Conservation (phyloP, 768 basidiomycete species). For the Termitomyces sp. region DNA sequence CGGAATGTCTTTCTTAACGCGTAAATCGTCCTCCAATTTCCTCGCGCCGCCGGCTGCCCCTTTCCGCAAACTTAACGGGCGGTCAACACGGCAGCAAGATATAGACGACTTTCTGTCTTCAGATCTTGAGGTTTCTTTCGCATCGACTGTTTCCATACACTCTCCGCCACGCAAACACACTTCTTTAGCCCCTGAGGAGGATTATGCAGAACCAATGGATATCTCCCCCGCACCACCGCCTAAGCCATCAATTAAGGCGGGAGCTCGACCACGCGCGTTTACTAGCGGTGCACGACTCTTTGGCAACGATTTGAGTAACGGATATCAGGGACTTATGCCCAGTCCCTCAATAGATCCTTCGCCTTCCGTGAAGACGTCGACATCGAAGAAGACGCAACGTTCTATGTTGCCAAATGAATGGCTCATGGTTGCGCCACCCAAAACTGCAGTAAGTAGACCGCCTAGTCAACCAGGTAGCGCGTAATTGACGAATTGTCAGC, state of each 20-base stretch:
- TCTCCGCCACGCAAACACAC: slow-evolving; percentile 53
- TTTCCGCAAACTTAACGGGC: slow-evolving; percentile 44
- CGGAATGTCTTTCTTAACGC: slow-evolving; percentile 53
- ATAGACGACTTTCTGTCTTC: slow-evolving; percentile 64
- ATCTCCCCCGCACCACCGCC: slow-evolving; percentile 62
- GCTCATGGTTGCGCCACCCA: slow-evolving; percentile 27
- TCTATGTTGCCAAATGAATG: slow-evolving; percentile 61
- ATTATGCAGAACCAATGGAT: slow-evolving; percentile 67
- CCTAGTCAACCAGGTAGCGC: too few species aligned
- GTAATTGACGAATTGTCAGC: slow-evolving; percentile 21
- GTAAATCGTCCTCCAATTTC: slow-evolving; percentile 29
- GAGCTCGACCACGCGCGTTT: slow-evolving; percentile 55
- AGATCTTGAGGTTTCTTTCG: slow-evolving; percentile 80
- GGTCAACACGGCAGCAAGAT: slow-evolving; percentile 40
- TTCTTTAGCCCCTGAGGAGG: slow-evolving; percentile 41
- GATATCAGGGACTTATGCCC: slow-evolving; percentile 18
- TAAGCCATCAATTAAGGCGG: slow-evolving; percentile 20
- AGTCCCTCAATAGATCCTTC: slow-evolving; percentile 25
- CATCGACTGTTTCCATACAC: slow-evolving; percentile 74
- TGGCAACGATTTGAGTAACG: slow-evolving; percentile 69
- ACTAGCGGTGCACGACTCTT: slow-evolving; percentile 65
- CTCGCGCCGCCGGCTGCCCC: slow-evolving; percentile 40
- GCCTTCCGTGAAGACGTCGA: slow-evolving; percentile 23
- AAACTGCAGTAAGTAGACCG: slow-evolving; percentile 21
- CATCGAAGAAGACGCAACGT: slow-evolving; percentile 56